phyloP scores from a whole-genome alignment of 2,329 filamentous ascomycete genomes.

The Ceratocystis lukuohia region DNA sequence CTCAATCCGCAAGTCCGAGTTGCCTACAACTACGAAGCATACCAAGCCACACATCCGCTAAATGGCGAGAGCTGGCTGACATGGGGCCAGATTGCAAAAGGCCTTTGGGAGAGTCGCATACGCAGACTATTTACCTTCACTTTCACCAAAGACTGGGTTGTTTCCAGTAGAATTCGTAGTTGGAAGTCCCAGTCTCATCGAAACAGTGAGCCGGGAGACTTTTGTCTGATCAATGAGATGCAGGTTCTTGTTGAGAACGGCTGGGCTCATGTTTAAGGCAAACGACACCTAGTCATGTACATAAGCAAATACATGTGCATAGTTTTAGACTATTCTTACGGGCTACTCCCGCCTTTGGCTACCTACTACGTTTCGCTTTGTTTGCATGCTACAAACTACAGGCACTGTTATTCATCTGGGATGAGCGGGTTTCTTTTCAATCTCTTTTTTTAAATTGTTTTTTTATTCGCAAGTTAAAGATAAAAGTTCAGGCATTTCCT shows the following conservation, averaged over 20 bases:
- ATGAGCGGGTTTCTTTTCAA: neutral
- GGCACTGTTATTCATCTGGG: neutral
- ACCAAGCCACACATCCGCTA: conserved; percentile 34
- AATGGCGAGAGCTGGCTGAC: conserved; percentile 34
- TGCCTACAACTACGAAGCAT: conserved; percentile 44
- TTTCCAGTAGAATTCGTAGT: conserved; percentile 28
- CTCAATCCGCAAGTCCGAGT: conserved; percentile 58
- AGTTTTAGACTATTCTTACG: neutral
- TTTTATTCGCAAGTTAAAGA: too few relatives aligned
- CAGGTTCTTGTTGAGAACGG: conserved; percentile 44
- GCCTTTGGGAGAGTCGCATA: conserved; percentile 46
- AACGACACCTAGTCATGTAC: neutral
- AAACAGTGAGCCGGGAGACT: conserved; percentile 33
- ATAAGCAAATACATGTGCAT: neutral
- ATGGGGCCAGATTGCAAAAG: conserved; percentile 35
- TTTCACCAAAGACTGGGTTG: conserved; percentile 24
- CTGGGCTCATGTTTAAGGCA: conserved; percentile 41
- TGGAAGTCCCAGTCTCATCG: conserved; percentile 29
- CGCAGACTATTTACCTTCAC: conserved; percentile 31
- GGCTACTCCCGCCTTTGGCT: neutral
- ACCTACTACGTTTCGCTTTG: neutral
- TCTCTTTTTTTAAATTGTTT: neutral
- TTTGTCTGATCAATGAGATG: conserved; percentile 48
- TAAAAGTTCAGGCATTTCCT: too few relatives aligned
- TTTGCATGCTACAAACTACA: neutral